A percentile compares a stretch with the other conserved stretches of the same genome.
phyloP scores from a whole-genome alignment of 2,329 filamentous ascomycete species.

The Aspergillus hiratsukae region DNA sequence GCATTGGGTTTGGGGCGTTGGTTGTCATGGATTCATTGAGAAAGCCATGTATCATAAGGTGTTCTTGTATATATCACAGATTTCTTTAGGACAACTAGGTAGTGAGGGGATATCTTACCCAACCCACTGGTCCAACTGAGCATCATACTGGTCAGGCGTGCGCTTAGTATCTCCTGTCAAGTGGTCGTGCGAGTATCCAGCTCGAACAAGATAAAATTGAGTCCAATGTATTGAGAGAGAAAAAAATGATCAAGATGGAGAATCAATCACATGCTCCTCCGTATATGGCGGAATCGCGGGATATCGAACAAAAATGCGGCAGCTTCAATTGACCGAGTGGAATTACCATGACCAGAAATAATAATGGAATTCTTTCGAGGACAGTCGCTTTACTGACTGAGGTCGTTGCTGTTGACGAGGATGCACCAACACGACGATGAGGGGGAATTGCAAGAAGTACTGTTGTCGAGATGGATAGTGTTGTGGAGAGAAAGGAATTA shows the following conservation, averaged over 20 bases:
- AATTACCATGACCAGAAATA: background rate
- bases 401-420: background rate
- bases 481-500: background rate
- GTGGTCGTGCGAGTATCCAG: background rate
- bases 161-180: background rate
- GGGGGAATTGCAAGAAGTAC: background rate
- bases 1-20: background rate
- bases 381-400: background rate
- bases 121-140: constrained; percentile 32
- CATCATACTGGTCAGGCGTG: constrained; percentile 17
- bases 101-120: constrained; percentile 22
- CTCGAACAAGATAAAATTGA: background rate
- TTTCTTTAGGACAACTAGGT: background rate
- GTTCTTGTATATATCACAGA: background rate
- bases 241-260: background rate
- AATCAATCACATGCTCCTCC: background rate
- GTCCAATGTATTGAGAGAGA: background rate
- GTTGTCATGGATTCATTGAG: background rate
- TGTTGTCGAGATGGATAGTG: background rate
- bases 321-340: background rate
- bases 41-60: background rate
- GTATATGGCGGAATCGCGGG: background rate
- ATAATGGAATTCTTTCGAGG: background rate
- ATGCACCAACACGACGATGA: background rate
- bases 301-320: background rate